These are phyloP conservation scores for Aspergillus eucalypticola DNA, from an alignment of 2,329 filamentous ascomycete genomes.

Conservation along the genomic window DNA sequence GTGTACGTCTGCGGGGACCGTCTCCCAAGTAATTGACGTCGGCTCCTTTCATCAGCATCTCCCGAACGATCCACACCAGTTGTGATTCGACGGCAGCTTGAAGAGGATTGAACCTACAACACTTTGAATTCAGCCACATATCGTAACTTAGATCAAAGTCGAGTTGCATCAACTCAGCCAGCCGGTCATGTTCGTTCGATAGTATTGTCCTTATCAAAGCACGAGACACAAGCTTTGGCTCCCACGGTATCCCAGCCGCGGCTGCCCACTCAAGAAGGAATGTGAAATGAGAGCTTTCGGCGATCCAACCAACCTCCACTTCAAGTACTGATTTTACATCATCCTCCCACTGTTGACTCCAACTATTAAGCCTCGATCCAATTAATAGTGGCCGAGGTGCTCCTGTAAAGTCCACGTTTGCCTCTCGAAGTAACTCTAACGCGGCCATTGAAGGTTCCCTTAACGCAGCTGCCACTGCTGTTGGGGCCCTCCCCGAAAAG, in stretches of 20 bases:
- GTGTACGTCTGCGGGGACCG: background rate
- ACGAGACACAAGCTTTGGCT: background rate
- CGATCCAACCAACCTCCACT: background rate
- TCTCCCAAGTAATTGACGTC: constrained; percentile 14
- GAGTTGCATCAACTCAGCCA: background rate
- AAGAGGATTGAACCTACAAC: background rate
- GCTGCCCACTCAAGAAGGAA: background rate
- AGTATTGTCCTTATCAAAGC: background rate
- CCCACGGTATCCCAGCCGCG: background rate
- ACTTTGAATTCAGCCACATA: background rate
- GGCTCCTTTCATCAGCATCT: background rate
- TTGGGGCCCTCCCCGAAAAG: background rate
- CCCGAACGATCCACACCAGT: background rate
- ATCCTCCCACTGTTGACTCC: too few species aligned
- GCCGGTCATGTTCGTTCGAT: background rate
- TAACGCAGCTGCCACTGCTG: background rate
- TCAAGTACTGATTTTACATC: background rate
- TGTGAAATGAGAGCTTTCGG: background rate
- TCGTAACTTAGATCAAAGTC: background rate
- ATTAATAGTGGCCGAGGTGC: background rate
- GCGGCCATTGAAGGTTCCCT: background rate
- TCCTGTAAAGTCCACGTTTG: background rate
- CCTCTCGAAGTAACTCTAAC: background rate
- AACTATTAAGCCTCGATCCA: too few species aligned
- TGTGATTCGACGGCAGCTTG: background rate